Base-by-base conservation (phyloP, 2,329 filamentous ascomycete species). In the Aspergillus fijiensis region DNA sequence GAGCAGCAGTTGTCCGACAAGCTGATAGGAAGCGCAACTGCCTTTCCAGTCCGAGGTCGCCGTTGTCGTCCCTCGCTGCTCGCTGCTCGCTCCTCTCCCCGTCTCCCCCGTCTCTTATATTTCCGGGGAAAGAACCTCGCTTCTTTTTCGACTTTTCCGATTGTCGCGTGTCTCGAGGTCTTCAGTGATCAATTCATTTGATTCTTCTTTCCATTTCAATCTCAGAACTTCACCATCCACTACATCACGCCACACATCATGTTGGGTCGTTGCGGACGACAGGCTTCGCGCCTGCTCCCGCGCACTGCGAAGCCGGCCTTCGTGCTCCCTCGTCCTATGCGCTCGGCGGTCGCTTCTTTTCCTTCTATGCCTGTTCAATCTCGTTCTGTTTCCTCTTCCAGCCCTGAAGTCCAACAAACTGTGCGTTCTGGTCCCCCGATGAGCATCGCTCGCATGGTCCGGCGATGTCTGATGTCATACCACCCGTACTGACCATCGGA, bases 351-450 rank as follows among this genome's bases (percentile, higher is more conserved):
- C 57, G 66, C 64, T 52, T 65, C 63, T 33, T 55, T 69, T 55
- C 64, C 68, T 60, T 60, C 67, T 31, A 59, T 63, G 45, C 56
- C 67, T 55, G 7, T 53, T 42, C 73, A 75, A 70, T 71, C 68
- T 67, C 76, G 77, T 63, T 70, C 69, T 64, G 74, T 77, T 54
- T 75, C 76, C 23, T 74, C 76, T 53, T 69, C 72, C 50, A 75
- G 69, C 60, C 70, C 73, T 2, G 76, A 79, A 65, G 71, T 71
- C 49, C 78, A 80, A 64, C 77, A 79, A 54, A 76, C 74, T 68
- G 77, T 79, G 63, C 49, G 67, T 53, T 47, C 23, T 10, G 21
- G 47, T 31, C 19, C 16, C 2, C 45, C n/a, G 16, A 16, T n/a
- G 9, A 7, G 42, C 12, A 33, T 55, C 19, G 9, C 27, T 19